Evolutionary conservation across 2,329 filamentous ascomycete species (phyloP).

Genomic region (Aspergillus pseudonomiae): DNA sequence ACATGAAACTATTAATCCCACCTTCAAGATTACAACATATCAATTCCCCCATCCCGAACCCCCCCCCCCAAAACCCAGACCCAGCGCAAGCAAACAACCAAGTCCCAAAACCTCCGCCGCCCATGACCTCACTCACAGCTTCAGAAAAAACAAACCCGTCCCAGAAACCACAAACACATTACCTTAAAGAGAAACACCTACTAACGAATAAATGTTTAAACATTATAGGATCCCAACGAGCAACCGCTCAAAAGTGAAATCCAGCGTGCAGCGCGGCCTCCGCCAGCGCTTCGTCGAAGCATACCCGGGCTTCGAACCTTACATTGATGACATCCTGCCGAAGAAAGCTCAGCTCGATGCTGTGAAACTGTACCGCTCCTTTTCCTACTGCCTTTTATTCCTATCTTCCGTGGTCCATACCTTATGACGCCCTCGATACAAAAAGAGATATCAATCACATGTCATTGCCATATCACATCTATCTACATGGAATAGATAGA

Average conservation of each 20-base stretch:
- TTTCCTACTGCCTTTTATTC: neutral
- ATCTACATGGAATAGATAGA: no score
- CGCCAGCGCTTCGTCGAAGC: constrained; percentile 79
- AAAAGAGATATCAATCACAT: no score
- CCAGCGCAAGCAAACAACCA: neutral
- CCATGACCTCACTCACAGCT: neutral
- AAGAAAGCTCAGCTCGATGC: constrained; percentile 91
- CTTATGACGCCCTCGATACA: no score
- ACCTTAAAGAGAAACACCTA: constrained; percentile 1
- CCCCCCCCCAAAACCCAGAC: neutral
- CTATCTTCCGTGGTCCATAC: no score
- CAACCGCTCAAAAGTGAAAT: constrained; percentile 95
- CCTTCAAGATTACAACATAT: neutral
- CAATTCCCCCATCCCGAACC: neutral
- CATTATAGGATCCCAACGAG: constrained; percentile 68
- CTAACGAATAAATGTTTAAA: constrained; percentile 17
- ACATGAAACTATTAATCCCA: neutral
- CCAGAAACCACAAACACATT: neutral
- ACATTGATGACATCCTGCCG: constrained; percentile 92
- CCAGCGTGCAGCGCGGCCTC: constrained; percentile 85
- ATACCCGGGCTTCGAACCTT: constrained; percentile 81
- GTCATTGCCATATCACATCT: no score
- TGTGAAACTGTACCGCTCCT: constrained; percentile 71
- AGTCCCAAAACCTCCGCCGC: neutral
- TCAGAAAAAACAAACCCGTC: neutral